Evolutionary conservation across 225 moss, liverwort and hornwort genomes (phyloP).

Genomic region (Thuidium tamariscinum): DNA sequence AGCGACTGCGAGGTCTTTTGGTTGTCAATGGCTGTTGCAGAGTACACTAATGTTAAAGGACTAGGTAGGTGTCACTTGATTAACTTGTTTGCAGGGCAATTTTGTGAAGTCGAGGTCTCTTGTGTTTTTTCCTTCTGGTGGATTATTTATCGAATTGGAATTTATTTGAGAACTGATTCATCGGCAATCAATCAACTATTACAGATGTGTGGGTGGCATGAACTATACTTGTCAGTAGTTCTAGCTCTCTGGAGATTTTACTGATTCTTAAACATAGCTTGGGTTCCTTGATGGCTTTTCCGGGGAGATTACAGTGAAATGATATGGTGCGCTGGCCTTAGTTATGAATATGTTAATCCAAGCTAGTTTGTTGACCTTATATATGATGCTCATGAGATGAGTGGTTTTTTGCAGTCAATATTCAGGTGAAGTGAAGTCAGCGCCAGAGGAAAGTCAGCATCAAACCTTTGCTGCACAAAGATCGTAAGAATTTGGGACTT

Average conservation of each 20-base stretch:
- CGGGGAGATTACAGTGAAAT: too few species aligned
- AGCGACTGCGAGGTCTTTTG: too few species aligned
- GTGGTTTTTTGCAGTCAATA: conserved; percentile 27
- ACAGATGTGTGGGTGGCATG: background rate
- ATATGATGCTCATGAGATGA: conserved; percentile 1
- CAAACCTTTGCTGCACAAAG: conserved; percentile 26
- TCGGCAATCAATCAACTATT: background rate
- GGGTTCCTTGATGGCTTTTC: too few species aligned
- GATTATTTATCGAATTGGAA: background rate
- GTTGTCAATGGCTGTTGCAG: background rate
- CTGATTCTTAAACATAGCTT: too few species aligned
- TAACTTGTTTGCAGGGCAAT: background rate
- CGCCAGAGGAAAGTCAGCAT: conserved; percentile 40
- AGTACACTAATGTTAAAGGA: background rate
- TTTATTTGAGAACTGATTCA: background rate
- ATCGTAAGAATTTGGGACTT: conserved; percentile 19
- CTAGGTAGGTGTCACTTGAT: background rate
- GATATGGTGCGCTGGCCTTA: background rate
- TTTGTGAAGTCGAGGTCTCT: background rate
- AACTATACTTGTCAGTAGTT: background rate
- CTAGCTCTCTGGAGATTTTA: background rate
- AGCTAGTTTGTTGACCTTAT: background rate
- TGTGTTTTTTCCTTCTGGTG: background rate
- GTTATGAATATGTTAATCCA: background rate
- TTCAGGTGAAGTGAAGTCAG: conserved; percentile 35